phyloP scores from a whole-genome alignment of 441 rosid genomes.

The Kokia cookei region DNA sequence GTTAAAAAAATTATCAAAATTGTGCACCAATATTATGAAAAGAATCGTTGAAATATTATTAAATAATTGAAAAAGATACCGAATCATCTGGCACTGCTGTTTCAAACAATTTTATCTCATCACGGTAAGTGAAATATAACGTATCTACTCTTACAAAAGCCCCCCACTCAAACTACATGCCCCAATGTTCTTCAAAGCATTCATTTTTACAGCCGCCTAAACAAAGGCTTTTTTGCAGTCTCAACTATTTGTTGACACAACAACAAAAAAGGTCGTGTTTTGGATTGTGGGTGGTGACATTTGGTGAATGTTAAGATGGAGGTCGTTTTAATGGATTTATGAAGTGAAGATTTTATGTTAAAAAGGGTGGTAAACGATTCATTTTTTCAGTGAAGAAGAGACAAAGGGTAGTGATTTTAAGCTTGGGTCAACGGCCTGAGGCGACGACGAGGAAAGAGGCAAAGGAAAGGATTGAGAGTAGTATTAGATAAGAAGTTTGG shows the following conservation, averaged over 20 bases:
- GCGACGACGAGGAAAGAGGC: background rate
- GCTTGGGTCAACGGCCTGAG: constrained; percentile 23
- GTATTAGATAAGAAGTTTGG: constrained; percentile 29
- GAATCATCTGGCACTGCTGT: too few relatives aligned
- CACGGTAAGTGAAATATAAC: too few relatives aligned
- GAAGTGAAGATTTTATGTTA: constrained; percentile 20
- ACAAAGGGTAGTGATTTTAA: constrained; percentile 26
- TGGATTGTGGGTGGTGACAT: constrained; percentile 18
- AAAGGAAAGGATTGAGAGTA: constrained; percentile 10
- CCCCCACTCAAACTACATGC: background rate
- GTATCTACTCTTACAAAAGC: too few relatives aligned
- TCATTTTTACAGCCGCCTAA: background rate
- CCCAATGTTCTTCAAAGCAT: background rate
- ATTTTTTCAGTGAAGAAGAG: constrained; percentile 20
- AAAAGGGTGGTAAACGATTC: constrained; percentile 4
- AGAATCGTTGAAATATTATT: too few relatives aligned
- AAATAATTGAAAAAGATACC: too few relatives aligned
- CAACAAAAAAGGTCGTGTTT: constrained; percentile 15
- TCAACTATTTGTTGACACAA: constrained; percentile 27
- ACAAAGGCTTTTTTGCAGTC: background rate
- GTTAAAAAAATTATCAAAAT: too few relatives aligned
- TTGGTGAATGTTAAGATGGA: constrained; percentile 25
- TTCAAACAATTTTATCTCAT: too few relatives aligned
- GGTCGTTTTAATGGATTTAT: constrained; percentile 16
- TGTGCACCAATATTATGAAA: too few relatives aligned